phyloP scores from a whole-genome alignment of 139 green algal genomes.

The Chlorella sp. region DNA sequence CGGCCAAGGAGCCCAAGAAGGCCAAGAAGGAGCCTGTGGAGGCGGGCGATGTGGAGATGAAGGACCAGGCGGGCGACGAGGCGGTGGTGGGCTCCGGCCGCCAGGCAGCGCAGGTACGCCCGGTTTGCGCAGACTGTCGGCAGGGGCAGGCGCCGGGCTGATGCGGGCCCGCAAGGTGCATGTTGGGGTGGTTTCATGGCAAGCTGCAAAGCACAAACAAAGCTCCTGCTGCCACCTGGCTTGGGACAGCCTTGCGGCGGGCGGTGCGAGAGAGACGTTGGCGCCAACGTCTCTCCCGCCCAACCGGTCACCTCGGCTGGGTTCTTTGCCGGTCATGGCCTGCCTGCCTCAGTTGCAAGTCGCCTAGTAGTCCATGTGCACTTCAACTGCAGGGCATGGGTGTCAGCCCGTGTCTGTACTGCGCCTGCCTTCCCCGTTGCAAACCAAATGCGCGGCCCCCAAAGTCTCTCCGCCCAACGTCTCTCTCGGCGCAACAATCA shows the following conservation, averaged over 20 bases:
- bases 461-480: not conserved
- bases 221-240: no score
- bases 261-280: no score
- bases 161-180: not conserved
- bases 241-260: no score
- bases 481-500: not conserved
- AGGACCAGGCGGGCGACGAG: not conserved
- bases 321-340: no score
- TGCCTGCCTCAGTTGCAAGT: no score
- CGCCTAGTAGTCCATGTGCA: no score
- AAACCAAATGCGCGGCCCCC: no score
- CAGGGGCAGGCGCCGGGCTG: not conserved
- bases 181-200: not conserved
- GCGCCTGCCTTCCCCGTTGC: no score
- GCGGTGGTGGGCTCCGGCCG: constrained; percentile 53
- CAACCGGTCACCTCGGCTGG: no score
- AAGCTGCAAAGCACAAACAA: no score
- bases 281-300: no score
- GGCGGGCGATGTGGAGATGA: constrained; percentile 17
- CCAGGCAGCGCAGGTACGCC: constrained; percentile 47
- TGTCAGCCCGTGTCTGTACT: no score
- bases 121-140: not conserved
- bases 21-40: constrained; percentile 19
- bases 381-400: not conserved
- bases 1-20: constrained; percentile 39